A percentile compares a stretch with the other conserved stretches of the same genome.
These are phyloP conservation scores for Tylopilus orsonianus DNA, from an alignment of 1,284 basidiomycete genomes.

Conservation along the genomic window DNA sequence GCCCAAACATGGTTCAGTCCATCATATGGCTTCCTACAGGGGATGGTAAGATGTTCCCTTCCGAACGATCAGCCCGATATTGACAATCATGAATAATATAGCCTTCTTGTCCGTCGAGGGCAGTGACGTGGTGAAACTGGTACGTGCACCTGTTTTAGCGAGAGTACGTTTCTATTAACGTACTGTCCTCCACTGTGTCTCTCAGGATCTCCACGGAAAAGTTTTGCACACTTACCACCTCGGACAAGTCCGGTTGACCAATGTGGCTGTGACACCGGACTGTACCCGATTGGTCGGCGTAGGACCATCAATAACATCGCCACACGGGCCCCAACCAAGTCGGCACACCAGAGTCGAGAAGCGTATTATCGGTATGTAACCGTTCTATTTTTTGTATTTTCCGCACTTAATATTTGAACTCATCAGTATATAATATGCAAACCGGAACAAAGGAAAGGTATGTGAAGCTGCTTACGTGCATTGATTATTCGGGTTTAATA, in stretches of 20 bases:
- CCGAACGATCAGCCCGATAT: slow-evolving; percentile 10
- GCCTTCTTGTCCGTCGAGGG: slow-evolving; percentile 60
- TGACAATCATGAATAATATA: slow-evolving; percentile 34
- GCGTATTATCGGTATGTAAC: slow-evolving; percentile 63
- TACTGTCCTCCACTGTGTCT: slow-evolving; percentile 6
- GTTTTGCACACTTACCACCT: slow-evolving; percentile 61
- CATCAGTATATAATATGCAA: slow-evolving; percentile 68
- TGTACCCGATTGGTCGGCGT: slow-evolving; percentile 65
- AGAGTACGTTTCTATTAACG: slow-evolving; percentile 15
- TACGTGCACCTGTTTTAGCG: slow-evolving; percentile 23
- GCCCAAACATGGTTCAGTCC: slow-evolving; percentile 59
- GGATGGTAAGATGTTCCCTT: slow-evolving; percentile 44
- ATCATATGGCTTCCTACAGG: slow-evolving; percentile 72
- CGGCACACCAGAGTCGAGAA: slow-evolving; percentile 71
- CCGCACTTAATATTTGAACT: slow-evolving; percentile 1
- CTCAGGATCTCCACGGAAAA: slow-evolving; percentile 57
- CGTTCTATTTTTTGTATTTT: not conserved
- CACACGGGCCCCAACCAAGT: slow-evolving; percentile 66
- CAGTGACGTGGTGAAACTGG: slow-evolving; percentile 50
- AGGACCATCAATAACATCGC: slow-evolving; percentile 62
- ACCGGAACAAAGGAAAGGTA: slow-evolving; percentile 67
- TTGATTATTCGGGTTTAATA: slow-evolving; percentile 12
- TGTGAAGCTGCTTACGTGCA: slow-evolving; percentile 19
- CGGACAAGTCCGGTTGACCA: slow-evolving; percentile 65
- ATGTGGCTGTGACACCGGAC: slow-evolving; percentile 73